Conservation (phyloP, 2,329 filamentous ascomycete genomes). For the Penicillium hordei region DNA sequence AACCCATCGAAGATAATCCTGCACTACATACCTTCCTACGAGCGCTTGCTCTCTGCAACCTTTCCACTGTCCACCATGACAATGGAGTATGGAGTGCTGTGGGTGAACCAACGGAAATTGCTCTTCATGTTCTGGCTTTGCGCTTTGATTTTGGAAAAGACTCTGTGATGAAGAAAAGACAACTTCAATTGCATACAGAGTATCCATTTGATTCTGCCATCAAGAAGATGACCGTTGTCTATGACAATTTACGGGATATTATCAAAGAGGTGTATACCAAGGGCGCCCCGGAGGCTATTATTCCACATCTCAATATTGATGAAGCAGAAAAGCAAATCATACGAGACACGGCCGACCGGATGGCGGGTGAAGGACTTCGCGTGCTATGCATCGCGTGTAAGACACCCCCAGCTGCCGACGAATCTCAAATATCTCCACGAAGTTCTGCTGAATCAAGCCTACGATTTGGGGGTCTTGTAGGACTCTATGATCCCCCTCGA, state of each 20-base stretch:
- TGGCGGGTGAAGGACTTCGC: constrained; percentile 60
- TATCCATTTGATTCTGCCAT: constrained; percentile 65
- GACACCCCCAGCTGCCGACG: constrained; percentile 26
- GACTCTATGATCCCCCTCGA: constrained; percentile 62
- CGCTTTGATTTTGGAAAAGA: constrained; percentile 56
- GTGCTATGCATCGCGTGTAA: constrained; percentile 58
- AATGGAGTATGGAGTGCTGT: constrained; percentile 53
- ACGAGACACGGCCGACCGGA: constrained; percentile 51
- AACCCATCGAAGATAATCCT: constrained; percentile 24
- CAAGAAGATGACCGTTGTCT: constrained; percentile 67
- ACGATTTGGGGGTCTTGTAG: constrained; percentile 58
- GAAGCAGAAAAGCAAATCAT: constrained; percentile 24
- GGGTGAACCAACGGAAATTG: constrained; percentile 67
- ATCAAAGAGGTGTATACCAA: constrained; percentile 56
- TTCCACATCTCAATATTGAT: constrained; percentile 33
- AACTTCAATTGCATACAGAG: constrained; percentile 47
- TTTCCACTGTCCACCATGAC: constrained; percentile 52
- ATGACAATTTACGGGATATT: constrained; percentile 35
- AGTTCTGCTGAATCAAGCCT: constrained; percentile 55
- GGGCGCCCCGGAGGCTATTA: constrained; percentile 61
- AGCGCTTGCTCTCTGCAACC: constrained; percentile 57
- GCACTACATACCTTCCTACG: constrained; percentile 54
- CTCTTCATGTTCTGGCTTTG: constrained; percentile 64
- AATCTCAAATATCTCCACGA: constrained; percentile 42
- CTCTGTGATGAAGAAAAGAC: constrained; percentile 37